Evolutionary conservation across 768 basidiomycete species (phyloP), one percentile per base, ranked within the genome.

Genomic region (Trametopsis cervina): DNA sequence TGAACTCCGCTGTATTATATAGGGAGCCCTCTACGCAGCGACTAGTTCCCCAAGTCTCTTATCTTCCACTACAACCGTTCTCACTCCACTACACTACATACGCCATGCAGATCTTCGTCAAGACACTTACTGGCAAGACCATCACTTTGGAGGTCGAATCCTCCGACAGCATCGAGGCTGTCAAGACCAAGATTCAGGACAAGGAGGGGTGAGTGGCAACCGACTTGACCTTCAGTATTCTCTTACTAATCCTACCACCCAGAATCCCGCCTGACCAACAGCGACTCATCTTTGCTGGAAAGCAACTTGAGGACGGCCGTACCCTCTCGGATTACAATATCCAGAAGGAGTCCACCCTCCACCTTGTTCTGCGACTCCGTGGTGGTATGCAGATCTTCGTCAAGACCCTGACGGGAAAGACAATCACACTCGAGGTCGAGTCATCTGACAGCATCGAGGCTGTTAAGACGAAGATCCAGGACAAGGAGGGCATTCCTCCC

Each of bases 331-430:
- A 80, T 61, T 81, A 82, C 62, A 55, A 52, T 24, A 55, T 56
- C 44, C 50, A 56, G 52, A 56, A 56, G 44, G 52, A 53, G 49
- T 71, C 70, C 23, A 74, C 68, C 52, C 66, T 69, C 54, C 64
- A 69, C 61, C 62, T 73, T 54, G 74, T 75, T 48, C 70, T 73
- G 54, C 68, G 66, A 52, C 62, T 64, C 39, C 62, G 62, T 51
- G 63, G 62, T 59, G 71, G 71, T 41, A 88, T 88, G 86, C 85
- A 91, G 67, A 88, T 90, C 60, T 89, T 89, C 52, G 84, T 92
- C 40, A 92, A 92, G 75, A 89, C 87, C 20, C 69, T 90, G 39
- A 90, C 88, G 5, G 87, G 89, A 51, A 90, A 91, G 82, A 91
- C 89, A 23, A 89, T 90, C 66, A 89, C 87, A n/a, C 74, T 89